Conservation (phyloP, 176 grass and related monocot species). For the Avena sativa region DNA sequence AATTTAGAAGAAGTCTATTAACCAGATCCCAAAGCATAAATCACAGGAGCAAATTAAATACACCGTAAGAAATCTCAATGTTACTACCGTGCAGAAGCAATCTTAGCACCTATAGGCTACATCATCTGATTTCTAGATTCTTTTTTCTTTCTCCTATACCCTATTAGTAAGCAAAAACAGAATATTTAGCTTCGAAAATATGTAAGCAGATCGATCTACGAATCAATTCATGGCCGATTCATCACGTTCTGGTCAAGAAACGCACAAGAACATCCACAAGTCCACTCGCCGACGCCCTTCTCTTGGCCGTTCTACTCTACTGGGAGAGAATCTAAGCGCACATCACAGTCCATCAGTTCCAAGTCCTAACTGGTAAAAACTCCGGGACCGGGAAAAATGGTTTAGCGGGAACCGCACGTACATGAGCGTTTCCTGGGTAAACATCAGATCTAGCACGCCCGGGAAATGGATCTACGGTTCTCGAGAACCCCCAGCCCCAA, state of each 20-base stretch:
- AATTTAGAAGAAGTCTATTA: conserved; percentile 18
- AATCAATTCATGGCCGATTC: not conserved
- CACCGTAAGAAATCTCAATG: not conserved
- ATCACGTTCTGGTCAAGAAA: conserved; percentile 1
- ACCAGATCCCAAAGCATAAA: not conserved
- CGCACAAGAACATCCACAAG: conserved; percentile 32
- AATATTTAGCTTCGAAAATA: not conserved
- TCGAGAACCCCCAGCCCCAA: not conserved
- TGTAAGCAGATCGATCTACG: not conserved
- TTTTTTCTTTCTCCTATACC: not conserved
- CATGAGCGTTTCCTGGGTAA: not conserved
- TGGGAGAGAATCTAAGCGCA: not conserved
- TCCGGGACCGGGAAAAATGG: not conserved
- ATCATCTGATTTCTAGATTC: too few species aligned
- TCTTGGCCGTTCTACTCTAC: not conserved
- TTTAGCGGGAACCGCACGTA: not conserved
- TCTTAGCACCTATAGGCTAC: not conserved
- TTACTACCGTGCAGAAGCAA: not conserved
- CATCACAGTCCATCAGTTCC: not conserved
- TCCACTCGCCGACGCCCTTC: not conserved
- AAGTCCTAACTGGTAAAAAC: not conserved
- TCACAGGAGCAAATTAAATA: not conserved
- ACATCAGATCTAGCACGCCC: conserved; percentile 4
- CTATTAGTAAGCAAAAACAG: not conserved
- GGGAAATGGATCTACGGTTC: conserved; percentile 28